phyloP scores from a whole-genome alignment of 257 asterid genomes.

The Solanum paucissectum region DNA sequence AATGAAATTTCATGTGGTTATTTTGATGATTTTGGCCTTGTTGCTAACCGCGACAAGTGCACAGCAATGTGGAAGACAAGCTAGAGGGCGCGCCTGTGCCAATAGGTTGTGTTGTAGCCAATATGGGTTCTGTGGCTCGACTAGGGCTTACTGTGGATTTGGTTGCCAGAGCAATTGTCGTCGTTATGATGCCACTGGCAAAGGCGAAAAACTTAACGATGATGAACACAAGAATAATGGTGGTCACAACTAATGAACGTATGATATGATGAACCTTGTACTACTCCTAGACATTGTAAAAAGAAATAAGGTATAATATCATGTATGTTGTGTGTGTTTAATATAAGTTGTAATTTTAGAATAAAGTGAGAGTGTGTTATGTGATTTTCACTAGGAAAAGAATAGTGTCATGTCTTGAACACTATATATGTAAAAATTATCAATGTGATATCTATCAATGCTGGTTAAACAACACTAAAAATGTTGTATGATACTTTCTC shows the following conservation, averaged over 20 bases:
- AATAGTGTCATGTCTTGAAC: background rate
- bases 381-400: background rate
- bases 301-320: background rate
- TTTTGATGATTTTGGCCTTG: background rate
- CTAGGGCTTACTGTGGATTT: background rate
- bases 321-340: background rate
- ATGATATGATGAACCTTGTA: background rate
- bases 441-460: background rate
- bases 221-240: background rate
- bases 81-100: background rate
- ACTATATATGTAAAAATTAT: background rate
- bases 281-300: background rate
- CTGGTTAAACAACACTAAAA: background rate
- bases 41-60: background rate
- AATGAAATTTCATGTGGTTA: constrained; percentile 9
- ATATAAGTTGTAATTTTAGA: background rate
- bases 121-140: background rate
- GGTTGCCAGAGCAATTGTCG: constrained; percentile 4
- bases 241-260: background rate
- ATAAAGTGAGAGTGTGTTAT: background rate
- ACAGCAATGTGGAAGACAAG: constrained; percentile 2
- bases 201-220: background rate
- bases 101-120: background rate
- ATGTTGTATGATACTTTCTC: too few relatives aligned
- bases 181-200: background rate